Conservation (phyloP, 2,329 filamentous ascomycete species). For the Aspergillus ibericus region DNA sequence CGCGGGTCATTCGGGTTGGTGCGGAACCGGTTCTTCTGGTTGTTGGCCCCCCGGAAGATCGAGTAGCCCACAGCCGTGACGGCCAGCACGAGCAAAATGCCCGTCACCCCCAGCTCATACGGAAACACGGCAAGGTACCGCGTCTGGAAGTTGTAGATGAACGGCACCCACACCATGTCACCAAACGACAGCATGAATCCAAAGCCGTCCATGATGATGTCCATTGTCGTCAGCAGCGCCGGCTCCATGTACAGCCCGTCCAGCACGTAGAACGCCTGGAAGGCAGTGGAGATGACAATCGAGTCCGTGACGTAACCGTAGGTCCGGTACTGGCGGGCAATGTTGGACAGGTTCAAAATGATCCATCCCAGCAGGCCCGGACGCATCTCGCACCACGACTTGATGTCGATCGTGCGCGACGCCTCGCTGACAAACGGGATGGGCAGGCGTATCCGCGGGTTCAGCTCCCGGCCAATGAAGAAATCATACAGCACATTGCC, state of each 20-base stretch:
- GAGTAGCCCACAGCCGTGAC: slow-evolving; percentile 75
- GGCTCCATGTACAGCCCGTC: slow-evolving; percentile 86
- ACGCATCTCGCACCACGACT: slow-evolving; percentile 85
- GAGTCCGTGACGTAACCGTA: slow-evolving; percentile 83
- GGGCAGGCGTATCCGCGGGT: slow-evolving; percentile 69
- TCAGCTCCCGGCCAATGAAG: slow-evolving; percentile 94
- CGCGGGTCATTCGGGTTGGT: slow-evolving; percentile 78
- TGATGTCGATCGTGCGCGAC: slow-evolving; percentile 74
- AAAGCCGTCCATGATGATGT: slow-evolving; percentile 89
- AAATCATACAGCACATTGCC: slow-evolving; percentile 92
- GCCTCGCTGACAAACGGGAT: slow-evolving; percentile 70
- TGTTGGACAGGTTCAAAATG: slow-evolving; percentile 78
- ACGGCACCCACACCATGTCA: slow-evolving; percentile 90
- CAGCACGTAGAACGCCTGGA: slow-evolving; percentile 80
- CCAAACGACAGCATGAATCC: slow-evolving; percentile 94
- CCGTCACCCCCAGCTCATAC: slow-evolving; percentile 69
- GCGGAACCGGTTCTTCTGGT: slow-evolving; percentile 91
- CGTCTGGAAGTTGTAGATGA: slow-evolving; percentile 80
- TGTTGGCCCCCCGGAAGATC: slow-evolving; percentile 93
- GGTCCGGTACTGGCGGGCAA: slow-evolving; percentile 83
- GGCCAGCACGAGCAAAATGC: slow-evolving; percentile 63
- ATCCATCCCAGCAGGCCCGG: slow-evolving; percentile 89
- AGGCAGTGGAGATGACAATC: slow-evolving; percentile 73
- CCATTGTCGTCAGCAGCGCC: slow-evolving; percentile 88
- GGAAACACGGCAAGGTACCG: slow-evolving; percentile 84